Percentiles rank a stretch among this genome's conserved stretches.
Conservation (phyloP, 306 rosid species). For the Vigna nakashimae region DNA sequence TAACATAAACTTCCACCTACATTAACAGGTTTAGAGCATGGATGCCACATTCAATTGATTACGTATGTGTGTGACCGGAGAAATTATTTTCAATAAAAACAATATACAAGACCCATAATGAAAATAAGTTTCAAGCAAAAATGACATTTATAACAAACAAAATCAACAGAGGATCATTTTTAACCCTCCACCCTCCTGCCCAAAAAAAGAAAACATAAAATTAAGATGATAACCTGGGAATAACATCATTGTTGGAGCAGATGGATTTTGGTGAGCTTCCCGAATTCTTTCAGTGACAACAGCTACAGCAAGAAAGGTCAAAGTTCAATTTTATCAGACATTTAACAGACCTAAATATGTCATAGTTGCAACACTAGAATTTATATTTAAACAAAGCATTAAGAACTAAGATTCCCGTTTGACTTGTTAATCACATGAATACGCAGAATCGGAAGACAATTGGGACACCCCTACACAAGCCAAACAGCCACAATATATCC, state of each 20-base stretch:
- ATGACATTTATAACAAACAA: neutral
- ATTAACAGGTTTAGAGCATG: constrained; percentile 1
- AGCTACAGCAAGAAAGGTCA: constrained; percentile 56
- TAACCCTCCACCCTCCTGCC: neutral
- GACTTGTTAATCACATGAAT: constrained; percentile 6
- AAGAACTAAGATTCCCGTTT: constrained; percentile 20
- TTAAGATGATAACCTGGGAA: constrained; percentile 77
- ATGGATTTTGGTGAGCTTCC: constrained; percentile 65
- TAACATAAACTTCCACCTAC: neutral
- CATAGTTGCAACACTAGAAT: constrained; percentile 29
- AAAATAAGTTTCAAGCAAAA: constrained; percentile 29
- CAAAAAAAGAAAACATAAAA: neutral
- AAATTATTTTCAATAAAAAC: constrained; percentile 7
- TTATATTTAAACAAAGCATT: constrained; percentile 23
- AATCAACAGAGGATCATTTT: constrained; percentile 19
- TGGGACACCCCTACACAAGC: constrained; percentile 16
- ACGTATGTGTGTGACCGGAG: neutral
- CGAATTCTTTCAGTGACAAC: constrained; percentile 80
- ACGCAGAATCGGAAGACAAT: constrained; percentile 2
- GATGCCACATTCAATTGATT: constrained; percentile 4
- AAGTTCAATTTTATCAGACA: constrained; percentile 32
- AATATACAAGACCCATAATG: constrained; percentile 1
- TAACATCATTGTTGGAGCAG: constrained; percentile 88
- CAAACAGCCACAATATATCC: constrained; percentile 11
- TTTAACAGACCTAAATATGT: constrained; percentile 13